Evolutionary conservation across 2,329 filamentous ascomycete species (phyloP), one percentile per base, ranked within the genome.

Genomic region (Fusarium acutatum): DNA sequence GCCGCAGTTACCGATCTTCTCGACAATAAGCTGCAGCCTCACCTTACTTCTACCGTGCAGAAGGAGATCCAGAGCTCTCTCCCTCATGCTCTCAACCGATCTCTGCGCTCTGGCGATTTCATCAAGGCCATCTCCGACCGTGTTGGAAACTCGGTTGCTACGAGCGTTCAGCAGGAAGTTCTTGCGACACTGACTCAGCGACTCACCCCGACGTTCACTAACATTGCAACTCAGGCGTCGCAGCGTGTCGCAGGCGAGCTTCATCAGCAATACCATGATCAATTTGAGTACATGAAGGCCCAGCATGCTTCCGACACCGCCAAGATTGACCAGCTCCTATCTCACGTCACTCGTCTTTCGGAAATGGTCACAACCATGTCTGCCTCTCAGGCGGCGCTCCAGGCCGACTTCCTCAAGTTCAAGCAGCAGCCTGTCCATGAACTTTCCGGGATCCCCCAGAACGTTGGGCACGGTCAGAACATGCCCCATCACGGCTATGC

Each of bases 251-350:
- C 90, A 14, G 85, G 86, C 28, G 92, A 95, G 60, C 86, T 95
- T 54, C 92, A 96, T 78, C 88, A 89, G 66, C 87, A 89, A 71
- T 85, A 88, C 67, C 81, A 85, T 47, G 84, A 87, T 28, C 85
- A 88, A 71, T 83, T 89, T 50, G 84, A 86, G 61, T 83, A 84
- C 38, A 80, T 90, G 77, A 84, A 86, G 72, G 83, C 83, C n/a
- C 87, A 88, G 61, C 85, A 86, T 35, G 80, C 80, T 11, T 83
- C 84, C 7, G 88, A 91, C 62, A 84, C 82, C 60, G 84, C 86
- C 73, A 95, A 95, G 86, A 92, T 95, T 65, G 90, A 93, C 60
- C 89, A 93, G 77, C 86, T 96, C n/a, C 87, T 91, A 13, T 86
- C 88, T 20, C 87, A 93, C 35, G 90, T 94, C 9, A 88, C 88